Evolutionary conservation across 31 red algal genomes (phyloP).

Genomic region (Odonthalia washingtoniensis): DNA sequence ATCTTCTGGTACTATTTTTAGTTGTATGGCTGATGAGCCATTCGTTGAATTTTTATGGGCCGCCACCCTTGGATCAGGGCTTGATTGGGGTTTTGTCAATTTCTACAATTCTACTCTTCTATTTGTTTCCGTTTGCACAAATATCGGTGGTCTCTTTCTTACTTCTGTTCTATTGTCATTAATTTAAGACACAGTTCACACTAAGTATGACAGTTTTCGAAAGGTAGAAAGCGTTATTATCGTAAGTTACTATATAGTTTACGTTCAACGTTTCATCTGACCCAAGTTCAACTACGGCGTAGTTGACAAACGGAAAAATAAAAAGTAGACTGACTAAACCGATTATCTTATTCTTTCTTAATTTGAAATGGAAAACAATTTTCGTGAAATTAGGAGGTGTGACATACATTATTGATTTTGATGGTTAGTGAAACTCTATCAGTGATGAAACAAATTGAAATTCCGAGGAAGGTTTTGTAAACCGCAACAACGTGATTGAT

Average conservation of each 20-base stretch:
- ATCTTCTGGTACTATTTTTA: conserved; percentile 68
- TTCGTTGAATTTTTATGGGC: conserved; percentile 77
- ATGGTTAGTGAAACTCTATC: conserved; percentile 68
- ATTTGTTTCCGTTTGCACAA: conserved; percentile 63
- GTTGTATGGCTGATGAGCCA: conserved; percentile 78
- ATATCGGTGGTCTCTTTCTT: conserved; percentile 66
- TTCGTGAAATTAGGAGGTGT: conserved; percentile 73
- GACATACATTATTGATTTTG: conserved; percentile 71
- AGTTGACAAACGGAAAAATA: neutral
- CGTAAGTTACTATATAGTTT: too few species aligned
- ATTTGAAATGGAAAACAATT: neutral
- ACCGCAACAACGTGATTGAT: conserved; percentile 60
- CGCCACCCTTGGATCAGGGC: conserved; percentile 71
- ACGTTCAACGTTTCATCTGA: too few species aligned
- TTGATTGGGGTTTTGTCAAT: conserved; percentile 80
- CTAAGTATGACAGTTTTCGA: conserved; percentile 78
- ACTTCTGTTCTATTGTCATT: conserved; percentile 71
- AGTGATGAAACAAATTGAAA: conserved; percentile 74
- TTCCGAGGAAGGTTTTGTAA: conserved; percentile 60
- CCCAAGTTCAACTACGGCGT: too few species aligned
- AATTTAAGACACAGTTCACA: conserved; percentile 78
- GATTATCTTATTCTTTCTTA: neutral
- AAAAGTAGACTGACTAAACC: neutral
- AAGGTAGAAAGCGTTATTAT: conserved; percentile 76
- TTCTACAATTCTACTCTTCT: conserved; percentile 59